phyloP scores from a whole-genome alignment of 208 protist species.

The Crithidia sp. region DNA sequence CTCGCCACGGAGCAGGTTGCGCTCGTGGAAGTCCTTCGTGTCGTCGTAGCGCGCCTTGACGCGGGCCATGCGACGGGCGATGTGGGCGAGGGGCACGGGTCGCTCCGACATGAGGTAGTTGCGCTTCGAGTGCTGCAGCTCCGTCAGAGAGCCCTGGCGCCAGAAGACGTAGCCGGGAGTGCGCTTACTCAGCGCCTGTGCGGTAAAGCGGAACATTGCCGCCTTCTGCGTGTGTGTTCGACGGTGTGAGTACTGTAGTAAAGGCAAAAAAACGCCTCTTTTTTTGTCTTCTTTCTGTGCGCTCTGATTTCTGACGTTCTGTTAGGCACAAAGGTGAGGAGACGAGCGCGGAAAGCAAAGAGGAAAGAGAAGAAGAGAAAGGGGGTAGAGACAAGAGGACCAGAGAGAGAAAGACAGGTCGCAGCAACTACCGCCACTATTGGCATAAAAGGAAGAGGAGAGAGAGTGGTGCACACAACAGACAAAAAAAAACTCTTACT shows the following conservation, averaged over 20 bases:
- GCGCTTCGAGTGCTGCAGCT: conserved; percentile 78
- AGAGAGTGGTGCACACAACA: conserved; percentile 2
- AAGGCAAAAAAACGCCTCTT: background rate
- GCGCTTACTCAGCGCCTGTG: conserved; percentile 52
- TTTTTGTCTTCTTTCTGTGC: background rate
- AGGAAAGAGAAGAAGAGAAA: background rate
- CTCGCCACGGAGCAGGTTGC: conserved; percentile 86
- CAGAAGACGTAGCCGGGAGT: conserved; percentile 92
- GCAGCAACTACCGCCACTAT: too few species aligned
- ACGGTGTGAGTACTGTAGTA: background rate
- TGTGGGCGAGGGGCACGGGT: conserved; percentile 77
- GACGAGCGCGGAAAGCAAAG: too few species aligned
- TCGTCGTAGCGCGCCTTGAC: conserved; percentile 80
- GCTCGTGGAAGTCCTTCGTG: conserved; percentile 82
- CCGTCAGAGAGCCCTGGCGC: conserved; percentile 78
- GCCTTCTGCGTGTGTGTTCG: background rate
- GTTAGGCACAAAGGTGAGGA: too few species aligned
- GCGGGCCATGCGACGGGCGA: conserved; percentile 83
- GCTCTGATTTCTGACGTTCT: too few species aligned
- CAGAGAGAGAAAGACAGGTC: background rate
- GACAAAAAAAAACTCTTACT: background rate
- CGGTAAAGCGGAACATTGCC: conserved; percentile 43
- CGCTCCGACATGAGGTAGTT: conserved; percentile 81
- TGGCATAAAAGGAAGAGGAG: background rate
- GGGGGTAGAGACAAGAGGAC: background rate